Conservation (phyloP, 371 early-diverging fungal genomes). For the Mucor velutinosus region DNA sequence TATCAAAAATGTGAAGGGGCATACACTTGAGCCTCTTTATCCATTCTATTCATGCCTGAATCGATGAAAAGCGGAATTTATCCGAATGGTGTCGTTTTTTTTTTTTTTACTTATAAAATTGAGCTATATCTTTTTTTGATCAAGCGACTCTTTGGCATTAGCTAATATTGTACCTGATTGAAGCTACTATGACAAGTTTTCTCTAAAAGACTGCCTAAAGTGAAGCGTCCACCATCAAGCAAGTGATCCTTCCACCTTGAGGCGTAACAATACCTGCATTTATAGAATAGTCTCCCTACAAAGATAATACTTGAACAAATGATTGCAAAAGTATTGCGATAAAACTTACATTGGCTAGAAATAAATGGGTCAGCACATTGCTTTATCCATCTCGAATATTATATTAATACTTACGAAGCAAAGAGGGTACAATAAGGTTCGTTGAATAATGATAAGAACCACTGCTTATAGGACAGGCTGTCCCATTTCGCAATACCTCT, state of each 20-base stretch:
- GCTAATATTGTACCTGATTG: too few relatives aligned
- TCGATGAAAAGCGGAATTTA: too few relatives aligned
- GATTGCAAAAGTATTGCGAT: not conserved
- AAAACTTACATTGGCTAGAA: constrained; percentile 2
- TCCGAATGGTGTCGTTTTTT: too few relatives aligned
- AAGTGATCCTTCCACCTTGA: constrained; percentile 1
- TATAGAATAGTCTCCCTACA: not conserved
- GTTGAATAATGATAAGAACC: not conserved
- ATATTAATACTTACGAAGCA: not conserved
- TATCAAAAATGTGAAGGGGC: too few relatives aligned
- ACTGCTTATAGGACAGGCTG: not conserved
- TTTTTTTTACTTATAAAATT: too few relatives aligned
- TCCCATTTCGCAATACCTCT: not conserved
- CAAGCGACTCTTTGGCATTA: too few relatives aligned
- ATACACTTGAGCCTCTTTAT: too few relatives aligned
- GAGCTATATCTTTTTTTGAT: too few relatives aligned
- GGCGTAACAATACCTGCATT: not conserved
- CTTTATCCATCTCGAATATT: not conserved
- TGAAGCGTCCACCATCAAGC: not conserved
- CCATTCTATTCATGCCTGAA: too few relatives aligned
- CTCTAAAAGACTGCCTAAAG: not conserved
- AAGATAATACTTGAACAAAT: not conserved
- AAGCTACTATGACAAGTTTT: too few relatives aligned
- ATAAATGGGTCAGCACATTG: not conserved
- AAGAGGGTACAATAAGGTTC: not conserved